These are phyloP conservation scores for Cymodocea nodosa DNA, from an alignment of 116 monocot genomes.

Conservation along the genomic window DNA sequence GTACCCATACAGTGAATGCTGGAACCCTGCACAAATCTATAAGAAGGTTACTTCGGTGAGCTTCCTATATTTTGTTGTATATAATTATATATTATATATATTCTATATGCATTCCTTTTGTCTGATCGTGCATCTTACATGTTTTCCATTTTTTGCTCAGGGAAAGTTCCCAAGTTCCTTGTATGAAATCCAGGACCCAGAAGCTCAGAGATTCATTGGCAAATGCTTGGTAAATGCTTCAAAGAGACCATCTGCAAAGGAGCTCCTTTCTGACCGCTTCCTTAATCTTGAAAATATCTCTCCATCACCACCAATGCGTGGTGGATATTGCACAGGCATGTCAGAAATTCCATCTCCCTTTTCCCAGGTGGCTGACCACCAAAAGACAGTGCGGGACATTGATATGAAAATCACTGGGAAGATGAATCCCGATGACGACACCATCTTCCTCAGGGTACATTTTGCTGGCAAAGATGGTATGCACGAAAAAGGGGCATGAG, in stretches of 20 bases:
- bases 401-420: constrained; percentile 16
- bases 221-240: constrained; percentile 51
- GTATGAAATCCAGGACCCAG: constrained; percentile 41
- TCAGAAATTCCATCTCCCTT: neutral
- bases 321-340: constrained; percentile 18
- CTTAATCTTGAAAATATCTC: constrained; percentile 22
- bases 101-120: neutral
- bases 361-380: neutral
- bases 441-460: constrained; percentile 9
- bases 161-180: constrained; percentile 87
- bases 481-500: neutral
- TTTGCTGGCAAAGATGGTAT: constrained; percentile 8
- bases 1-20: constrained; percentile 93
- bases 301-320: neutral
- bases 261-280: constrained; percentile 72
- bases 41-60: constrained; percentile 85
- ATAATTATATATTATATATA: neutral
- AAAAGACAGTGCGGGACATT: neutral
- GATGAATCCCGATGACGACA: constrained; percentile 11
- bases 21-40: constrained; percentile 94
- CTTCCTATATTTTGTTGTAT: neutral
- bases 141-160: constrained; percentile 16
- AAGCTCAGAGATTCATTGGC: constrained; percentile 61
- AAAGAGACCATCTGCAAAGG: constrained; percentile 57
- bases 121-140: neutral